phyloP scores from a whole-genome alignment of 805 yeast genomes.

The Limtongozyma cylindracea region DNA sequence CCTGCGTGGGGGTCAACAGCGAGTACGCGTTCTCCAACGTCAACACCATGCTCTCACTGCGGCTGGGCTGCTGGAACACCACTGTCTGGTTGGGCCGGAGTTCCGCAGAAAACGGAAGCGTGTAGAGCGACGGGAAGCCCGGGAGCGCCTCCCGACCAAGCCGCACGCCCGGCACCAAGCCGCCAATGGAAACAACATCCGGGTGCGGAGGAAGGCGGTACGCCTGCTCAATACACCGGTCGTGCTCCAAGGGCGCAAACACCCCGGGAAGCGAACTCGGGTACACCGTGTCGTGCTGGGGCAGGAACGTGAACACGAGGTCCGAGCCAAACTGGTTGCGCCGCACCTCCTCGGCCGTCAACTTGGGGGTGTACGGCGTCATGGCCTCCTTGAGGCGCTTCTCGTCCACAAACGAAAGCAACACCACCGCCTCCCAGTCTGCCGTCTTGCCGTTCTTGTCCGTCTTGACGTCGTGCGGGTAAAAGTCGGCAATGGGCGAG shows the following conservation, averaged over 20 bases:
- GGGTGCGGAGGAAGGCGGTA: conserved; percentile 25
- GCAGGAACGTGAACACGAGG: conserved; percentile 44
- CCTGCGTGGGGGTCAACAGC: conserved; percentile 31
- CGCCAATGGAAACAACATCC: too few species aligned
- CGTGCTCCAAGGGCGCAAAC: conserved; percentile 55
- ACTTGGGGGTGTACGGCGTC: conserved; percentile 30
- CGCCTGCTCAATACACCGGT: conserved; percentile 47
- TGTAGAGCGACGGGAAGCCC: conserved; percentile 71
- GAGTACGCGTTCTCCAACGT: conserved; percentile 26
- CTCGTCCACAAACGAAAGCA: conserved; percentile 79
- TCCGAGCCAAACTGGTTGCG: conserved; percentile 62
- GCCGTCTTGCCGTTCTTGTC: conserved; percentile 92
- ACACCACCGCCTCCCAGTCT: conserved; percentile 94
- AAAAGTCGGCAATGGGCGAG: conserved; percentile 77
- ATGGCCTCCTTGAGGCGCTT: conserved; percentile 47
- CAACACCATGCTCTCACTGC: conserved; percentile 60
- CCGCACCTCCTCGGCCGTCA: conserved; percentile 41
- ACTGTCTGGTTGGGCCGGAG: conserved; percentile 36
- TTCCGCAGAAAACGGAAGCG: conserved; percentile 32
- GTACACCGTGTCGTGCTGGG: conserved; percentile 42
- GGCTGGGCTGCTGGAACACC: conserved; percentile 69
- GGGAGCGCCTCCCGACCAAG: conserved; percentile 52
- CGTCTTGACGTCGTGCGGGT: conserved; percentile 67
- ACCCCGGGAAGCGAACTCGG: conserved; percentile 57
- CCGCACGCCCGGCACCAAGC: too few species aligned